Evolutionary conservation across 2,329 filamentous ascomycete species (phyloP), one percentile per base, ranked within the genome.

Genomic region (Xylariaceae sp.): DNA sequence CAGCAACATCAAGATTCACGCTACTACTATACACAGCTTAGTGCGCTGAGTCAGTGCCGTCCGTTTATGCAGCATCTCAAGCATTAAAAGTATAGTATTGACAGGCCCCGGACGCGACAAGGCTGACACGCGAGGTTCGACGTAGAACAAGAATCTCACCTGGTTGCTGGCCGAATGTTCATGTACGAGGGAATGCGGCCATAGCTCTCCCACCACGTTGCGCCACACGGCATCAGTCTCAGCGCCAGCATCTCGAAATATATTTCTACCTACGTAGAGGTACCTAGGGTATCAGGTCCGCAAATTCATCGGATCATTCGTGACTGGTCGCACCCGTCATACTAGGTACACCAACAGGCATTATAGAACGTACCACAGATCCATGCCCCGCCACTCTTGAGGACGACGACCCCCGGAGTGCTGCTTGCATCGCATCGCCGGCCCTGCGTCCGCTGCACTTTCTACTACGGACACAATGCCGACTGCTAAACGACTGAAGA

Each of bases 401-500:
- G 4, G 22, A 27, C 22, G 22, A 42, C 40, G 39, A 18, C 14
- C 42, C 32, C 39, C 32, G 15, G 41, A 44, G 52, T 46, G 49
- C 47, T 51, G 27, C 45, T 40, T 47, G 38, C 42, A 49, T 50
- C 52, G 52, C 48, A 30, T 48, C 42, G 52, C 46, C 58, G 45
- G 52, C 53, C 47, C 30, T 12, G 17, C 32, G 35, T 57, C 41
- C 51, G 53, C 32, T 33, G 39, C 14, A 52, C 44, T 44, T 53
- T 46, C 48, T 44, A 46, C 44, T 56, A 45, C 54, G 49, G 57
- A 52, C 51, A 56, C 56, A 40, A 82, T 83, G 80, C 79, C 80
- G 60, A 80, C 73, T 58, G 76, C 79, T 54, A 83, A 83, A 70
- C 75, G 80, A 65, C 74, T 77, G 57, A 81, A 76, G 68, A 75